phyloP scores from a whole-genome alignment of 306 rosid species.

The Dalbergia oliveri region DNA sequence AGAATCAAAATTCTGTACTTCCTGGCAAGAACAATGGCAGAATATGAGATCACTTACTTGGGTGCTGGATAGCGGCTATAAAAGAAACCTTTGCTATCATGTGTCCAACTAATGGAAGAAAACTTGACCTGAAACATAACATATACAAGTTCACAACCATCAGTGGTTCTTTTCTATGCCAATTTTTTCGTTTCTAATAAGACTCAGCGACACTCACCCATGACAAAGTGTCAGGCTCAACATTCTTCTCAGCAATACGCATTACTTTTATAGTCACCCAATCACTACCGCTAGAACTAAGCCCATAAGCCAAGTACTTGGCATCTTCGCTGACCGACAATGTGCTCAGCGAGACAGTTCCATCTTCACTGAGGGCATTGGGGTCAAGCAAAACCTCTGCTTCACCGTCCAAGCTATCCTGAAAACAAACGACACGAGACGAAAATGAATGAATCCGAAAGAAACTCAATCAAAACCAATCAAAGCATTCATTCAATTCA shows the following conservation, averaged over 20 bases:
- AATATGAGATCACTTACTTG: conserved; percentile 62
- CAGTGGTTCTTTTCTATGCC: background rate
- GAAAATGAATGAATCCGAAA: background rate
- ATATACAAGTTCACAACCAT: background rate
- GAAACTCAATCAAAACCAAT: conserved; percentile 13
- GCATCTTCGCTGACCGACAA: conserved; percentile 81
- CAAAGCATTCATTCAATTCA: background rate
- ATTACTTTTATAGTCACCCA: conserved; percentile 85
- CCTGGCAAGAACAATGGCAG: conserved; percentile 1
- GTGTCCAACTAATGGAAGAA: conserved; percentile 87
- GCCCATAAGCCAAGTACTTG: conserved; percentile 81
- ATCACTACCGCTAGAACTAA: conserved; percentile 93
- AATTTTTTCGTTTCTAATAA: background rate
- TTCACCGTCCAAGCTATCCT: conserved; percentile 90
- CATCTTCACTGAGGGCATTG: conserved; percentile 85
- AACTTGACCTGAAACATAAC: conserved; percentile 83
- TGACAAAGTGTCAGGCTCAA: conserved; percentile 70
- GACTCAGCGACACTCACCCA: conserved; percentile 72
- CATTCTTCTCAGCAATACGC: conserved; percentile 70
- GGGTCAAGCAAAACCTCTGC: conserved; percentile 87
- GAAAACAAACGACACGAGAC: conserved; percentile 23
- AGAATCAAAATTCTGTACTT: conserved; percentile 12
- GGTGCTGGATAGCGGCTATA: conserved; percentile 97
- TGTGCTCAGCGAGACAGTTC: conserved; percentile 75
- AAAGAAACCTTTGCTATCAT: conserved; percentile 89